A percentile compares a stretch with the other conserved stretches of the same genome.
These are phyloP conservation scores for Penicillium sp. DNA, from an alignment of 2,329 filamentous ascomycete species.

Conservation along the genomic window DNA sequence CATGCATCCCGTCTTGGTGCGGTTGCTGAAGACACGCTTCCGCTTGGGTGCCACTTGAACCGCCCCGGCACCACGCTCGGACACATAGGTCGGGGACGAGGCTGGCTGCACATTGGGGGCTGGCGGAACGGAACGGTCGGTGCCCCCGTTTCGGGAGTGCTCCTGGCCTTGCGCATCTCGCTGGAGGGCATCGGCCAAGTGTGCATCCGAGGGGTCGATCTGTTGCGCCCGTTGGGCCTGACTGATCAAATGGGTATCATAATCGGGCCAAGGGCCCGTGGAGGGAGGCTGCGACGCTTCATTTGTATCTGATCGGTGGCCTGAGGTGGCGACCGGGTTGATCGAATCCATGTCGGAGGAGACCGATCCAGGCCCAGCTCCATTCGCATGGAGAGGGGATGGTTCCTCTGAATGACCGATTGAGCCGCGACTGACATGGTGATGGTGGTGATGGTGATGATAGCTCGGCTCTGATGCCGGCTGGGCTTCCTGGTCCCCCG, in stretches of 20 bases:
- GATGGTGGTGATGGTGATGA: constrained; percentile 22
- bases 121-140: constrained; percentile 43
- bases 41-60: constrained; percentile 52
- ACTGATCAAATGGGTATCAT: constrained; percentile 50
- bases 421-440: constrained; percentile 37
- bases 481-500: constrained; percentile 55
- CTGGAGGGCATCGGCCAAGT: constrained; percentile 59
- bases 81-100: constrained; percentile 40
- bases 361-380: constrained; percentile 25
- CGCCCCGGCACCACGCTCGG: constrained; percentile 43
- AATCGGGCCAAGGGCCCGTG: constrained; percentile 45
- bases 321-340: constrained; percentile 29
- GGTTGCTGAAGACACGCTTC: constrained; percentile 77
- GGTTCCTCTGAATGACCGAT: constrained; percentile 46
- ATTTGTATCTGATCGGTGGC: constrained; percentile 37
- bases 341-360: constrained; percentile 28
- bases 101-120: constrained; percentile 44
- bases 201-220: constrained; percentile 56
- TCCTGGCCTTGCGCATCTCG: constrained; percentile 55
- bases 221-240: constrained; percentile 56
- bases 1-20: constrained; percentile 93
- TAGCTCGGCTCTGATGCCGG: constrained; percentile 38
- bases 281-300: constrained; percentile 40
- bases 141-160: constrained; percentile 40
- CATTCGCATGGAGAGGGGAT: constrained; percentile 32